Evolutionary conservation across 768 basidiomycete genomes (phyloP).

Genomic region (Boletus sp.): DNA sequence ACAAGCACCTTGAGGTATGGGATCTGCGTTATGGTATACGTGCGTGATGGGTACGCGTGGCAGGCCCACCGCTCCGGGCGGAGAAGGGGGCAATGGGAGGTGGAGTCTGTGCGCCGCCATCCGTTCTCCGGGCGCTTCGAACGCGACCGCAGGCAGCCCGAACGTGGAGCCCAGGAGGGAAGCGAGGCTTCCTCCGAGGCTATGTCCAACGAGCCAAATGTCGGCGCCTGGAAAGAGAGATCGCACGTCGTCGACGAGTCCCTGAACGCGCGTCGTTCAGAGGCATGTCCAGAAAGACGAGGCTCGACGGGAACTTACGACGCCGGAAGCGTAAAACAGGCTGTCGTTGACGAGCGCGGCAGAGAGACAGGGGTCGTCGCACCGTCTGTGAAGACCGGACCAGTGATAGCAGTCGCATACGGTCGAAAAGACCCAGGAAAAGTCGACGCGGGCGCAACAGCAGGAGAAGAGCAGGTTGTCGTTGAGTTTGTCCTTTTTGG

Average conservation of each 20-base stretch:
- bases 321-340: constrained; percentile 88
- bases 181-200: constrained; percentile 64
- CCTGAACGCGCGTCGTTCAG: constrained; percentile 31
- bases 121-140: constrained; percentile 64
- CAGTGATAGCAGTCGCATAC: constrained; percentile 82
- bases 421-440: constrained; percentile 80
- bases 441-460: constrained; percentile 88
- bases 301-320: constrained; percentile 47
- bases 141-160: constrained; percentile 62
- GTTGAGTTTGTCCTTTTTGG: constrained; percentile 90
- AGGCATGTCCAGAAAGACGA: neutral
- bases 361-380: constrained; percentile 79
- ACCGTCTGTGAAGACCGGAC: constrained; percentile 56
- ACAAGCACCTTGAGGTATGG: constrained; percentile 61
- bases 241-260: constrained; percentile 57
- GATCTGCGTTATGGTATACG: constrained; percentile 71
- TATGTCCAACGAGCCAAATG: constrained; percentile 62
- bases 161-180: constrained; percentile 64
- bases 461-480: constrained; percentile 89
- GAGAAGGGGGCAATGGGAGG: constrained; percentile 51
- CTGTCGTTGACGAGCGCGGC: constrained; percentile 84
- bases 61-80: neutral
- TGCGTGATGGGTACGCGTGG: constrained; percentile 38
- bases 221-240: constrained; percentile 55
- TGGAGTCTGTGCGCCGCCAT: constrained; percentile 61